A percentile compares a stretch with the other conserved stretches of the same genome.
These are phyloP conservation scores for Cnidoscolus chayamansa DNA, from an alignment of 441 rosid species.

Conservation along the genomic window DNA sequence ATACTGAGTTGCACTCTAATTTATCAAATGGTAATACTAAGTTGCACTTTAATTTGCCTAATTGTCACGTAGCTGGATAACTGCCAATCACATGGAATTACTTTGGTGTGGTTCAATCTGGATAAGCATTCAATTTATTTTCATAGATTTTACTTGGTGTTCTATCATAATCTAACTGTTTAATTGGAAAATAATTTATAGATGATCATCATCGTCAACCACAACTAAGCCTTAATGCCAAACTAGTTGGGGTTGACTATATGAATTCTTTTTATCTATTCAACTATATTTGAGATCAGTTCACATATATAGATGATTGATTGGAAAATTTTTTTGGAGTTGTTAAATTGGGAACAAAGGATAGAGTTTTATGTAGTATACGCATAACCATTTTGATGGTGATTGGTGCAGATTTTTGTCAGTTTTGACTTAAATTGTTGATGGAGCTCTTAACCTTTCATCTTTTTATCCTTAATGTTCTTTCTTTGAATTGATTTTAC, in stretches of 20 bases:
- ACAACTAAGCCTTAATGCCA: too few relatives aligned
- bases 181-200: not conserved
- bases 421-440: not conserved
- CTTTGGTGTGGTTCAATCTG: not conserved
- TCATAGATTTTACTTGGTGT: too few relatives aligned
- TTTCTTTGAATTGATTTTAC: not conserved
- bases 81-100: not conserved
- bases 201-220: not conserved
- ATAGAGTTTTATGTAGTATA: not conserved
- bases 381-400: not conserved
- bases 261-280: too few relatives aligned
- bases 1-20: not conserved
- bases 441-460: not conserved
- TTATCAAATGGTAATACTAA: not conserved
- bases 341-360: not conserved
- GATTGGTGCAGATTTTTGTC: constrained; percentile 5
- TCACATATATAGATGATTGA: not conserved
- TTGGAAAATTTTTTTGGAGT: not conserved
- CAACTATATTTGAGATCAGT: too few relatives aligned
- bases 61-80: not conserved
- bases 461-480: not conserved
- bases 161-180: too few relatives aligned
- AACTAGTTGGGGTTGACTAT: too few relatives aligned
- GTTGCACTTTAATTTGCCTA: not conserved
- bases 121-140: not conserved